phyloP scores from a whole-genome alignment of 2,329 filamentous ascomycete species.

The Alternaria gansuensis region DNA sequence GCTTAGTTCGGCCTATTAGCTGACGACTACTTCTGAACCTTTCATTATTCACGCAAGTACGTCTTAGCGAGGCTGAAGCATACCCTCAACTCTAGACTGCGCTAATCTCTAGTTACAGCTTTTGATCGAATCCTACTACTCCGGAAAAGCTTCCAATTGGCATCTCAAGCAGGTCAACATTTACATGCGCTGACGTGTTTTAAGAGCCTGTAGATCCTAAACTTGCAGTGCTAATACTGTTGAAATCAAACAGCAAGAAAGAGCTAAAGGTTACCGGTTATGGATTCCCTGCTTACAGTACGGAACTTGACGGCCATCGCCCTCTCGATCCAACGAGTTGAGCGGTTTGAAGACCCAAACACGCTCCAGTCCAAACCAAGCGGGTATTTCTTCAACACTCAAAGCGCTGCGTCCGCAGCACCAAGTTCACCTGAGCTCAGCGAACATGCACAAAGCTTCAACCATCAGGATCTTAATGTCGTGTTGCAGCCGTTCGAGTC shows the following conservation, averaged over 20 bases:
- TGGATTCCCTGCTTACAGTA: constrained; percentile 68
- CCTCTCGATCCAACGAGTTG: constrained; percentile 76
- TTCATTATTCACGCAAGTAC: neutral
- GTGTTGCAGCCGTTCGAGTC: constrained; percentile 73
- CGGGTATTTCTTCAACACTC: constrained; percentile 47
- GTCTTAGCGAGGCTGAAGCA: neutral
- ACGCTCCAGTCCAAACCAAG: constrained; percentile 48
- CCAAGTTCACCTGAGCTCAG: constrained; percentile 57
- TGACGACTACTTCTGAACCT: constrained; percentile 12
- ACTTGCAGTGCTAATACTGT: neutral
- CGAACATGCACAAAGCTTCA: constrained; percentile 68
- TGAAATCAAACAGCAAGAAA: neutral
- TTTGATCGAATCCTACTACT: neutral
- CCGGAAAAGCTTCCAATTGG: neutral
- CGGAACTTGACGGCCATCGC: constrained; percentile 81
- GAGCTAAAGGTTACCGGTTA: constrained; percentile 12
- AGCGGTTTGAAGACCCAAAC: constrained; percentile 72
- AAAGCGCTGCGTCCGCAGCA: constrained; percentile 28
- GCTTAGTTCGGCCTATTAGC: constrained; percentile 13
- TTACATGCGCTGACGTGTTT: neutral
- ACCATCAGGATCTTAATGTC: constrained; percentile 69
- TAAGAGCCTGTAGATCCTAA: neutral
- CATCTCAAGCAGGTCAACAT: neutral
- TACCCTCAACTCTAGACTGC: neutral
- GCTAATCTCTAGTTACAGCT: neutral